A percentile compares a stretch with the other conserved stretches of the same genome.
These are phyloP conservation scores for Pestalotiopsis sp. DNA, from an alignment of 2,329 filamentous ascomycete species.

Conservation along the genomic window DNA sequence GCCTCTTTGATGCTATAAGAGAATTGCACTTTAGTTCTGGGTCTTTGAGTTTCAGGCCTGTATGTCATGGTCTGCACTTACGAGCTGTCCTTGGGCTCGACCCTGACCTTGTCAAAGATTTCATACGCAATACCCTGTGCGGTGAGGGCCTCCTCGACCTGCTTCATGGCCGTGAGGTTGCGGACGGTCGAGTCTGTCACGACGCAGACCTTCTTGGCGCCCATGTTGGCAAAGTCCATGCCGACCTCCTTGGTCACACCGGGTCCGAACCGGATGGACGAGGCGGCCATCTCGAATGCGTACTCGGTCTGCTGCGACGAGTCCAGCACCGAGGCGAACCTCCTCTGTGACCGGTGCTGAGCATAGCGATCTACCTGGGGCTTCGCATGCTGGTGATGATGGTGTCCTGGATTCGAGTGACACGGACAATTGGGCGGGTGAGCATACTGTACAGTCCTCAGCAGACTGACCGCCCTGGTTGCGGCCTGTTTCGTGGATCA, in stretches of 20 bases:
- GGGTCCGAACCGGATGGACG: conserved; percentile 89
- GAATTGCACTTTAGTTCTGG: neutral
- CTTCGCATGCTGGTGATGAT: conserved; percentile 70
- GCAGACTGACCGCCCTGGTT: conserved; percentile 68
- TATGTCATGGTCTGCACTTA: conserved; percentile 43
- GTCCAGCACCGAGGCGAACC: conserved; percentile 77
- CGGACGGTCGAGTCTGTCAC: conserved; percentile 86
- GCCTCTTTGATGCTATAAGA: conserved; percentile 76
- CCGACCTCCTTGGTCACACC: conserved; percentile 94
- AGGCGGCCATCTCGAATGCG: conserved; percentile 98
- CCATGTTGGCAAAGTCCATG: conserved; percentile 96
- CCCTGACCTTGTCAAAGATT: conserved; percentile 77
- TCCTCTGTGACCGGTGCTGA: conserved; percentile 47
- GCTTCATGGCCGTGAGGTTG: conserved; percentile 85
- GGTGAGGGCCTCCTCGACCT: conserved; percentile 79
- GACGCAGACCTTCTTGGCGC: conserved; percentile 83
- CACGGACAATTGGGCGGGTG: conserved; percentile 90
- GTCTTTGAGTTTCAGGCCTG: neutral
- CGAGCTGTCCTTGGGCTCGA: conserved; percentile 96
- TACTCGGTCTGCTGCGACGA: conserved; percentile 83
- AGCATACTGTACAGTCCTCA: conserved; percentile 88
- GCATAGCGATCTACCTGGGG: conserved; percentile 47
- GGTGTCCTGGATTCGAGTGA: conserved; percentile 78
- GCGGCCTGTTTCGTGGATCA: conserved; percentile 50
- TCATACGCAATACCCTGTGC: conserved; percentile 79